Conservation (phyloP, 2,329 filamentous ascomycete species). For the Fusarium sp. region DNA sequence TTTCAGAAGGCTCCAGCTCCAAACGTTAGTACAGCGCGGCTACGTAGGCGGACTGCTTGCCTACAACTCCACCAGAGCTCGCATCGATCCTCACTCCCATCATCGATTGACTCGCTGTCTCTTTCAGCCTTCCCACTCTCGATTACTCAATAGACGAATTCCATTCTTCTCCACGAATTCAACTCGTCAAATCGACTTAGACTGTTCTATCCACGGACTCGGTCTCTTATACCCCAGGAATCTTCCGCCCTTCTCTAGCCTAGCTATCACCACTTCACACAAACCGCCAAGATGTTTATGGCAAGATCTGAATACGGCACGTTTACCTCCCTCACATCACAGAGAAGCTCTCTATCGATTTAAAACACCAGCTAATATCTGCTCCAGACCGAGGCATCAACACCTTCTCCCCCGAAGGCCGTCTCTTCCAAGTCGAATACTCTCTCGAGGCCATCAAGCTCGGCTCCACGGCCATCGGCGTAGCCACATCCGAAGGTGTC, state of each 20-base stretch:
- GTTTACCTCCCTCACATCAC: constrained; percentile 52
- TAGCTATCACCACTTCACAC: constrained; percentile 33
- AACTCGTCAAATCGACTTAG: background rate
- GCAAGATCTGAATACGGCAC: constrained; percentile 99
- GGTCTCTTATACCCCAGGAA: constrained; percentile 9
- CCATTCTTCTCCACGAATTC: background rate
- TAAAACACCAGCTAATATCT: constrained; percentile 35
- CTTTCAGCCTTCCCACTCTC: constrained; percentile 23
- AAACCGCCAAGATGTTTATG: constrained; percentile 89
- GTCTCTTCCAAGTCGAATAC: constrained; percentile 99
- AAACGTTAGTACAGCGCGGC: constrained; percentile 31
- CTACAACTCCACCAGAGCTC: constrained; percentile 50
- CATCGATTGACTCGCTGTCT: constrained; percentile 28
- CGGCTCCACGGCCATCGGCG: constrained; percentile 96
- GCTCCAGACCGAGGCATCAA: constrained; percentile 93
- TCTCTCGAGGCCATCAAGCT: constrained; percentile 99
- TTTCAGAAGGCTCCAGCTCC: constrained; percentile 26
- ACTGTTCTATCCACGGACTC: background rate
- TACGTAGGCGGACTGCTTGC: constrained; percentile 58
- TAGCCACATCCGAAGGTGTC: constrained; percentile 94
- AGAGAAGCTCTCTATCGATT: constrained; percentile 10
- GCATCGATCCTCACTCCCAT: constrained; percentile 41
- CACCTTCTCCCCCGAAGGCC: constrained; percentile 99
- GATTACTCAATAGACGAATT: constrained; percentile 2
- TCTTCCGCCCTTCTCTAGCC: constrained; percentile 19